Evolutionary conservation across 306 rosid species (phyloP), one percentile per base, ranked within the genome.

Genomic region (Sesbania bispinosa): DNA sequence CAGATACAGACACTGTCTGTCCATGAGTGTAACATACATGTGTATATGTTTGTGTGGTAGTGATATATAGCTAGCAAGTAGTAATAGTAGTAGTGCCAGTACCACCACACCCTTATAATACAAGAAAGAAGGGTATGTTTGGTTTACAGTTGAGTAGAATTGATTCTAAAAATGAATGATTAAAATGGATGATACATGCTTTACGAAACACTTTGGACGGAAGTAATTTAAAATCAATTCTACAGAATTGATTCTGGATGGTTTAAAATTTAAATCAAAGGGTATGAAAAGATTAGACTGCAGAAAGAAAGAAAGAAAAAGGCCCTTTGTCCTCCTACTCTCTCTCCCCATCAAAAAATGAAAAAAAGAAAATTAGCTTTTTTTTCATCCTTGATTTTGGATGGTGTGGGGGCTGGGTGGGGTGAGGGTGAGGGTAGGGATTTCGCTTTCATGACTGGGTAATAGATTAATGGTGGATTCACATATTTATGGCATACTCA

Each of bases 1-100:
- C 79, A 84, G 72, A 87, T 85, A 79, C 86, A 79, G 74, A 74
- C 71, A 74, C 58, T 62, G 77, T 2, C 19, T 65, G 79, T 76
- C 67, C 61, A 69, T 38, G 6, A 69, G 65, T 32, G 57, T 75
- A 32, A 60, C 54, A 66, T 29, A 5, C 2, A 57, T 23, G 16
- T 52, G 67, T 41, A 2, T 13, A 9, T 62, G 38, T 63, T 61
- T 53, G 48, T 73, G 53, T 45, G 61, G 42, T 32, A 57, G 32
- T 23, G 9, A 62, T 62, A 62, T 26, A 26, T 5, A 5, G 30
- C 30, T 27, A 27, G 30, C 30, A 1, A 27, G 30, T 27, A 27
- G 30, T 27, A 2, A 10, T 20, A 23, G 9, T 53, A 19, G 21
- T 75, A 38, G n/a, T 41, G 29, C 41, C 50, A 53, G 14, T 35